A percentile compares a stretch with the other conserved stretches of the same genome.
Evolutionary conservation across 306 rosid genomes (phyloP).

Genomic region (Astragalus membranaceus): DNA sequence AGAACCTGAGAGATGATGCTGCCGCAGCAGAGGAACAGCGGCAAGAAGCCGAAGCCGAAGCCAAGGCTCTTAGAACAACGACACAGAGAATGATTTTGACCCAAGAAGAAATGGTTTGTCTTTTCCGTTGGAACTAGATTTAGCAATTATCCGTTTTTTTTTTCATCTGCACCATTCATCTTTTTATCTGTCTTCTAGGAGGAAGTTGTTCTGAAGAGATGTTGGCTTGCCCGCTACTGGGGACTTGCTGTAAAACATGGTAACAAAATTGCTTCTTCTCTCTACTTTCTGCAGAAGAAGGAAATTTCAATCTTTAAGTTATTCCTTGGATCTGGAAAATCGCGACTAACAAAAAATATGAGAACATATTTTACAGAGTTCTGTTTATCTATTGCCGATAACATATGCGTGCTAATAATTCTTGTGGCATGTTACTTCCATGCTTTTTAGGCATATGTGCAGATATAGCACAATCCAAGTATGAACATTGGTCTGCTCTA

Average conservation of each 20-base stretch:
- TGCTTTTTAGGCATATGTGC: conserved; percentile 68
- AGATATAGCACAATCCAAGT: conserved; percentile 71
- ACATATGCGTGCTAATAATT: conserved; percentile 14
- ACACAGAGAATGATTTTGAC: conserved; percentile 97
- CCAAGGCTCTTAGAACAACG: conserved; percentile 80
- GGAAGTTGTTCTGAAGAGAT: conserved; percentile 96
- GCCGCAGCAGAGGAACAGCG: conserved; percentile 65
- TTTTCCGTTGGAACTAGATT: conserved; percentile 11
- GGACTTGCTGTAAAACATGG: conserved; percentile 86
- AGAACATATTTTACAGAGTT: neutral
- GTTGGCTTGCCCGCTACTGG: conserved; percentile 99
- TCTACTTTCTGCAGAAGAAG: conserved; percentile 22
- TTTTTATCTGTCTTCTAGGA: conserved; percentile 44
- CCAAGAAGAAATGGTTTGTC: conserved; percentile 96
- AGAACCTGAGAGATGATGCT: conserved; percentile 85
- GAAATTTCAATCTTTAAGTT: conserved; percentile 11
- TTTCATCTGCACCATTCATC: conserved; percentile 7
- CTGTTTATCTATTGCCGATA: conserved; percentile 3
- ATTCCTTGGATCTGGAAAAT: conserved; percentile 10
- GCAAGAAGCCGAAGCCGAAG: conserved; percentile 90
- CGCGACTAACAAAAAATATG: conserved; percentile 6
- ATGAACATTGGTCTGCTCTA: conserved; percentile 87
- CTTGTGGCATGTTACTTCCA: conserved; percentile 20
- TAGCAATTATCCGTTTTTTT: conserved; percentile 5
- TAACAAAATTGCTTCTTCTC: conserved; percentile 28